Evolutionary conservation across 768 basidiomycete species (phyloP).

Genomic region (Rhodotorula paludigena): DNA sequence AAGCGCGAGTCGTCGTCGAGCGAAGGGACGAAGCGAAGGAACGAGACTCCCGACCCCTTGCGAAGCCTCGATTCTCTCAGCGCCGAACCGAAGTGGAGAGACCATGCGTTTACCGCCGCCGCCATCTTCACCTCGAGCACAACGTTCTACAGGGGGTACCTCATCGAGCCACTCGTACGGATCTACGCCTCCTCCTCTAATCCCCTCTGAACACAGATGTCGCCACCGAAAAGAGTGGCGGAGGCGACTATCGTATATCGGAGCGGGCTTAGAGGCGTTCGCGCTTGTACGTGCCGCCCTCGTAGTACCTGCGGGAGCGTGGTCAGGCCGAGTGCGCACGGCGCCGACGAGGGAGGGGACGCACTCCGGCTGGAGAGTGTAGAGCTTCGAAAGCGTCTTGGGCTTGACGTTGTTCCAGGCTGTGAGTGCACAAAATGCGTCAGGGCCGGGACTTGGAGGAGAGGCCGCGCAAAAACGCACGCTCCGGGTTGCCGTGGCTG

Average conservation of each 20-base stretch:
- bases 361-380: slow-evolving; percentile 33
- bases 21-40: not conserved
- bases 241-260: not conserved
- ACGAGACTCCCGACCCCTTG: no score
- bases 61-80: no score
- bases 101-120: no score
- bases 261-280: slow-evolving; percentile 12
- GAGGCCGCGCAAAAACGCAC: no score
- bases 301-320: no score
- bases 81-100: not conserved
- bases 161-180: not conserved
- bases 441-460: no score
- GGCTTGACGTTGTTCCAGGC: slow-evolving; percentile 42
- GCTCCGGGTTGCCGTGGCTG: slow-evolving; percentile 37
- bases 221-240: slow-evolving; percentile 1
- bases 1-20: no score
- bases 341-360: no score
- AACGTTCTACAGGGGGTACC: not conserved
- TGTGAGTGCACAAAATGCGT: not conserved
- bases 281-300: slow-evolving; percentile 15
- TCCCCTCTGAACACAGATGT: not conserved
- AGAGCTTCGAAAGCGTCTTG: slow-evolving; percentile 40
- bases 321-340: not conserved
- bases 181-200: not conserved
- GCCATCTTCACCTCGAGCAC: not conserved